Evolutionary conservation across 495 filamentous ascomycete species (phyloP), one percentile per base, ranked within the genome.

Genomic region (Aspergillus saccharolyticus): DNA sequence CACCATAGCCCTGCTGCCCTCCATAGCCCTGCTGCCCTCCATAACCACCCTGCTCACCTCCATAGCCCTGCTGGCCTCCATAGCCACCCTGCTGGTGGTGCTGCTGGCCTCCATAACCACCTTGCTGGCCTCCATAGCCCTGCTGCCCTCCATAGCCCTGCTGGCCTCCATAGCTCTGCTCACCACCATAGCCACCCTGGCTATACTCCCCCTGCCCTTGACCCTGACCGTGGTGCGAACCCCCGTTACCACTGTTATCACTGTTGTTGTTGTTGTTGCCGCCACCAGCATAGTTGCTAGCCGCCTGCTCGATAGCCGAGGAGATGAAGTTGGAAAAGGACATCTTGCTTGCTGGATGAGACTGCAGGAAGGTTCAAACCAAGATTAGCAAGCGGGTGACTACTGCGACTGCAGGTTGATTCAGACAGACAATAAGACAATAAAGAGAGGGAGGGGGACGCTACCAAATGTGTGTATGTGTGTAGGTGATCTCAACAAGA

Each of bases 241-340:
- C 33, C 33, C 14, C 4, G 33, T 39, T 39, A 15, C 33, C 33
- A 39, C 33, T 12, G 12, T n/a, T n/a, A n/a, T n/a, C 19, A 12
- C 15, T 9, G 53, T 48, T 14, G 43, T 48, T 33, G 43, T 48
- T 39, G 53, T 10, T 7, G 49, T n/a, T 39, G 24, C 17, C 17
- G 44, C 60, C 52, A 42, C 58, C 63, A 19, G 56, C 30, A 16
- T 65, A 54, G 22, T 60, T 54, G 44, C 55, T 17, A 25, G 62
- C 54, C 44, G 51, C 47, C 9, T 25, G 47, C 22, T 50, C 47
- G 47, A 50, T 24, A 24, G 47, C 47, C 5, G 47, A 50, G 47
- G 47, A 50, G 47, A 50, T 48, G 19, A 57, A 42, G 28, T 61
- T 30, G 22, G 54, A 54, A 52, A 59, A 63, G 19, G 55, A 58